These are phyloP conservation scores for Xylaria flabelliformis DNA, from an alignment of 495 filamentous ascomycete genomes.

Conservation along the genomic window DNA sequence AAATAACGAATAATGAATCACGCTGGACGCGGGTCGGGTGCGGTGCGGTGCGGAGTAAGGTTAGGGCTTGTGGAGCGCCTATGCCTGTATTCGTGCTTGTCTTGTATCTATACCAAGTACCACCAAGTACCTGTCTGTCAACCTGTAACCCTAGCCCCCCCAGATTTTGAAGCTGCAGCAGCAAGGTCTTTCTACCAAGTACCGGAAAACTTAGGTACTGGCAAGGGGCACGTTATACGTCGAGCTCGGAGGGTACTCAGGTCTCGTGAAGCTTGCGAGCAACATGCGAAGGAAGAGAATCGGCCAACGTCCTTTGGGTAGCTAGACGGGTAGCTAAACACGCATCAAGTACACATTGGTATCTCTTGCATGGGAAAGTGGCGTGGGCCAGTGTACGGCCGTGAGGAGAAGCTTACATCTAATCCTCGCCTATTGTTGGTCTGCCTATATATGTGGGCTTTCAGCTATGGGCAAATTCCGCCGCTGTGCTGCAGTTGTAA, in stretches of 20 bases:
- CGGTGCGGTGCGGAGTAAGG: slow-evolving; percentile 7
- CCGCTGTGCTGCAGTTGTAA: not conserved
- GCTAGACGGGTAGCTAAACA: slow-evolving; percentile 3
- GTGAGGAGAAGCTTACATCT: slow-evolving; percentile 22
- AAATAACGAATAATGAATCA: not conserved
- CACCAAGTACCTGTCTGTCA: not conserved
- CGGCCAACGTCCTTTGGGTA: not conserved
- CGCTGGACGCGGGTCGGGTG: slow-evolving; percentile 1
- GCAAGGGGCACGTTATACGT: not conserved
- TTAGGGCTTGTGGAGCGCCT: not conserved
- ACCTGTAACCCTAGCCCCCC: slow-evolving; percentile 2
- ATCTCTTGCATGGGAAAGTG: not conserved
- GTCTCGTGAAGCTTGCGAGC: slow-evolving; percentile 1
- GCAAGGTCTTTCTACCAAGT: slow-evolving; percentile 14
- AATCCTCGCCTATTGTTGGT: slow-evolving; percentile 14
- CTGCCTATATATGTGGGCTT: slow-evolving; percentile 17
- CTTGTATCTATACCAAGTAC: too few species aligned
- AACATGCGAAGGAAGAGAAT: slow-evolving; percentile 10
- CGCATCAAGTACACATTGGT: slow-evolving; percentile 5
- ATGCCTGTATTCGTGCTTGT: not conserved
- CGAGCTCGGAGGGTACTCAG: not conserved
- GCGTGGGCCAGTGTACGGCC: slow-evolving; percentile 2
- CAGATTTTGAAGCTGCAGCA: not conserved
- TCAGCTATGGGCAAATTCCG: slow-evolving; percentile 18
- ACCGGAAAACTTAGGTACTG: not conserved